Evolutionary conservation across 176 grass and related monocot species (phyloP).

Genomic region (Oryza meyeriana): DNA sequence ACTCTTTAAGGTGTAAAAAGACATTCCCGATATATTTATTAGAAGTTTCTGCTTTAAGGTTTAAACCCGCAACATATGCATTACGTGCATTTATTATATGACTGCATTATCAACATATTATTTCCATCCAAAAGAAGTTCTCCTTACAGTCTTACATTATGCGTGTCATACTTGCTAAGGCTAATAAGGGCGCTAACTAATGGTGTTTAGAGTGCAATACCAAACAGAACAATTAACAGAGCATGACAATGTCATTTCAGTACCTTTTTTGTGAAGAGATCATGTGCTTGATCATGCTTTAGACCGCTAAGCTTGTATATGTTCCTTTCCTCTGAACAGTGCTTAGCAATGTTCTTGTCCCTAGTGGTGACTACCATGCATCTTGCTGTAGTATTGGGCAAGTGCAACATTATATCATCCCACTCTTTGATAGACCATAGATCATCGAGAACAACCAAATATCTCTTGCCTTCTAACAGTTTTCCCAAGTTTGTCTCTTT

Average conservation of each 20-base stretch:
- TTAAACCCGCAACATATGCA: no score
- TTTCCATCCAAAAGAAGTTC: no score
- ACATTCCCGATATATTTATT: no score
- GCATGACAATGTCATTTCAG: neutral
- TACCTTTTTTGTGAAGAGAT: conserved; percentile 10
- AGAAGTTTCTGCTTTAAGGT: no score
- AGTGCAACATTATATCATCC: neutral
- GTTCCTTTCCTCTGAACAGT: neutral
- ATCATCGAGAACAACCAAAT: conserved; percentile 30
- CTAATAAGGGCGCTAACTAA: no score
- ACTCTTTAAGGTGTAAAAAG: no score
- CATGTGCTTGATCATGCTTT: fast-evolving
- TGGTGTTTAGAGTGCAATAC: no score
- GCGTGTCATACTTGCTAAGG: no score
- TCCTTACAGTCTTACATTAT: no score
- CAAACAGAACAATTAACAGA: no score
- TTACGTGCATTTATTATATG: no score
- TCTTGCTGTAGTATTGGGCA: neutral
- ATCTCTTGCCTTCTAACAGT: neutral
- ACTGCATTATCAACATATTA: no score
- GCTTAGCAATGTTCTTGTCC: neutral
- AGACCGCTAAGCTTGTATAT: neutral
- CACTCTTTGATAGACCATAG: neutral
- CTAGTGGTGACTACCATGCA: conserved; percentile 36
- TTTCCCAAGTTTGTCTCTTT: neutral